phyloP scores from a whole-genome alignment of 768 basidiomycete species.

The Auriscalpium microsporum region DNA sequence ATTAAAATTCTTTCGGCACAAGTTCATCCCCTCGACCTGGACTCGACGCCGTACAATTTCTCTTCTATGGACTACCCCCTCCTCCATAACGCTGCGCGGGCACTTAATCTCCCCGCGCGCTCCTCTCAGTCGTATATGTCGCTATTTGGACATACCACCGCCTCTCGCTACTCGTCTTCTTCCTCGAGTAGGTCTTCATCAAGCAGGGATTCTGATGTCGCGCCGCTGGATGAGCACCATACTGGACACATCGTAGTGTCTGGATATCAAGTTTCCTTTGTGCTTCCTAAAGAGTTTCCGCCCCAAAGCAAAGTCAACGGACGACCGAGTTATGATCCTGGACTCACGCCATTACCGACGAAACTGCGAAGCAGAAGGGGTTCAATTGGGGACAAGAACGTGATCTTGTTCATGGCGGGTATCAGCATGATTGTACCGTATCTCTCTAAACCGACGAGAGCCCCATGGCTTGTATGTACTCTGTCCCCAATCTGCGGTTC shows the following conservation, averaged over 20 bases:
- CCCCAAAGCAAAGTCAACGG: constrained; percentile 15
- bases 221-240: constrained; percentile 57
- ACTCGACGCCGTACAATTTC: constrained; percentile 69
- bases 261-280: constrained; percentile 68
- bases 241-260: constrained; percentile 71
- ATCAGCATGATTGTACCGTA: constrained; percentile 72
- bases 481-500: no score
- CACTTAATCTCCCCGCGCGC: constrained; percentile 56
- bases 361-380: constrained; percentile 29
- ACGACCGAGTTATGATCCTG: constrained; percentile 2
- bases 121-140: constrained; percentile 52
- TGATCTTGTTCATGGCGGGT: constrained; percentile 72
- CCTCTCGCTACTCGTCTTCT: constrained; percentile 29
- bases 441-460: constrained; percentile 54
- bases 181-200: constrained; percentile 21
- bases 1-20: constrained; percentile 65
- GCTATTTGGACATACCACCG: constrained; percentile 32
- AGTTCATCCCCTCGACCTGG: constrained; percentile 67
- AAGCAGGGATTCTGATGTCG: constrained; percentile 18
- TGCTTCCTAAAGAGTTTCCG: constrained; percentile 60
- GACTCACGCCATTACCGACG: constrained; percentile 7
- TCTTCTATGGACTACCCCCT: constrained; percentile 54
- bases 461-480: constrained; percentile 57
- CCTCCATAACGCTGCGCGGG: constrained; percentile 59
- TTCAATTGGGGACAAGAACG: constrained; percentile 52